Evolutionary conservation across 352 stramenopile genomes (phyloP).

Genomic region (Phytophthora foliorum): DNA sequence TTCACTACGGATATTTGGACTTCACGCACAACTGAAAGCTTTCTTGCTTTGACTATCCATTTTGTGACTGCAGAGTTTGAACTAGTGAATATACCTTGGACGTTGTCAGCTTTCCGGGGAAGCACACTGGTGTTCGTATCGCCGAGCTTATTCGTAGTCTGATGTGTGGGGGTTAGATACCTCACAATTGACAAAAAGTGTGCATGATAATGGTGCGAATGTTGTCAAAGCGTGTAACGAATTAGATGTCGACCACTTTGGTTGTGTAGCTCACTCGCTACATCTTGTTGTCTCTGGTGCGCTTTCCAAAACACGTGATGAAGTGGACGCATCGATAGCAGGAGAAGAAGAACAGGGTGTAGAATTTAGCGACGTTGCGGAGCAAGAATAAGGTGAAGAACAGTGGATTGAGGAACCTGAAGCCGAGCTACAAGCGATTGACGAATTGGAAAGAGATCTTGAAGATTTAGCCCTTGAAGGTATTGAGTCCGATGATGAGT

Average conservation of each 20-base stretch:
- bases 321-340: not conserved
- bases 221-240: conserved; percentile 19
- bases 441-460: conserved; percentile 3
- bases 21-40: conserved; percentile 9
- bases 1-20: conserved; percentile 24
- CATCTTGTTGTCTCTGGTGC: conserved; percentile 20
- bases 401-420: conserved; percentile 3
- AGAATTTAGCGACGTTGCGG: not conserved
- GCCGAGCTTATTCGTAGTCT: not conserved
- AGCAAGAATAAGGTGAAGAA: conserved; percentile 4
- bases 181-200: conserved; percentile 5
- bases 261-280: conserved; percentile 15
- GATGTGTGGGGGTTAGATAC: conserved; percentile 13
- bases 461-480: not conserved
- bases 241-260: conserved; percentile 15
- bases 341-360: not conserved
- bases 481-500: not conserved
- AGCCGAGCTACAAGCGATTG: conserved; percentile 12
- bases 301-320: conserved; percentile 8
- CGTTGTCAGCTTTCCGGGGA: conserved; percentile 14
- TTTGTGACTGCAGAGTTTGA: conserved; percentile 11
- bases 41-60: conserved; percentile 17
- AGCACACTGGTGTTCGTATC: conserved; percentile 2
- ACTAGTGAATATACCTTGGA: conserved; percentile 4
- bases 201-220: conserved; percentile 19